A percentile compares a stretch with the other conserved stretches of the same genome.
phyloP scores from a whole-genome alignment of 2,329 filamentous ascomycete genomes.

The Clarireedia paspali region DNA sequence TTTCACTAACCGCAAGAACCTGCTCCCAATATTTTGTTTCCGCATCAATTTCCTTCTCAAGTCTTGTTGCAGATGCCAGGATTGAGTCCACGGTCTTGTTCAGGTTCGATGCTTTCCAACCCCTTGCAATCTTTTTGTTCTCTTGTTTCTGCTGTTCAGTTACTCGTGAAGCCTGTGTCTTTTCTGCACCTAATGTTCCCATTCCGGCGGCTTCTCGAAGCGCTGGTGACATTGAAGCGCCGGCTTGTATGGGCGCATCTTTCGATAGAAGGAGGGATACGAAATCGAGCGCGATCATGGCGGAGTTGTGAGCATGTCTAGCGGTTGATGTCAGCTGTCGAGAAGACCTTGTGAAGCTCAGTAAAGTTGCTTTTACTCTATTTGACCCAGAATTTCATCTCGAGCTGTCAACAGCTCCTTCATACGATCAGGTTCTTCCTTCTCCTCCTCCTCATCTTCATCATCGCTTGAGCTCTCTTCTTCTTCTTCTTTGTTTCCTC shows the following conservation, averaged over 20 bases:
- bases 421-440: slow-evolving; percentile 23
- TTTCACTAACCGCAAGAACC: slow-evolving; percentile 70
- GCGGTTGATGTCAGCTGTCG: slow-evolving; percentile 10
- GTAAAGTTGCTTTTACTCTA: slow-evolving; percentile 38
- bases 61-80: slow-evolving; percentile 59
- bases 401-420: slow-evolving; percentile 38
- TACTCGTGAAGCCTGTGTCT: slow-evolving; percentile 52
- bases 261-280: slow-evolving; percentile 80
- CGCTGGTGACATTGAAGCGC: slow-evolving; percentile 59
- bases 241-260: slow-evolving; percentile 62
- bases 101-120: slow-evolving; percentile 74
- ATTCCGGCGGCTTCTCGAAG: slow-evolving; percentile 66
- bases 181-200: slow-evolving; percentile 65
- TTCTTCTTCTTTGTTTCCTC: slow-evolving; percentile 20
- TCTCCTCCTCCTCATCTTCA: slow-evolving; percentile 38
- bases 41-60: slow-evolving; percentile 68
- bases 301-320: slow-evolving; percentile 46
- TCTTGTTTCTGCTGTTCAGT: slow-evolving; percentile 48
- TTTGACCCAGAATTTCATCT: slow-evolving; percentile 48
- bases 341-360: no score
- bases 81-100: slow-evolving; percentile 68
- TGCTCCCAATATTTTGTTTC: slow-evolving; percentile 89
- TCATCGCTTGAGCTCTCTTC: slow-evolving; percentile 41
- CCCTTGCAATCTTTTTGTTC: slow-evolving; percentile 50
- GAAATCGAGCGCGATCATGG: slow-evolving; percentile 69